Conservation (phyloP, 148 eudicot species). For the Rhododendron mucronatum region DNA sequence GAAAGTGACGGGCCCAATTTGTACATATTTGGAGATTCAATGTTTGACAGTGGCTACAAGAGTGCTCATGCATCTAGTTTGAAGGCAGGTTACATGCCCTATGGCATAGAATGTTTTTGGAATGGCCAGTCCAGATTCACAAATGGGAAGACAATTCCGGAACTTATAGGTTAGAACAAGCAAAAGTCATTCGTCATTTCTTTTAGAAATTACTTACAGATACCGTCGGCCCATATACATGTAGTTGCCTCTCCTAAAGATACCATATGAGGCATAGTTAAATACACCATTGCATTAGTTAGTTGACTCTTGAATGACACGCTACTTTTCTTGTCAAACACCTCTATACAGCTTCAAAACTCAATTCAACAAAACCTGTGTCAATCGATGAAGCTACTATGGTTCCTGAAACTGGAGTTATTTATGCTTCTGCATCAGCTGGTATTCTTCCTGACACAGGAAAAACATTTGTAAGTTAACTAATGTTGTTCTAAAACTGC, state of each 20-base stretch:
- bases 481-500: neutral
- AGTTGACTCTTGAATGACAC: no score
- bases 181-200: no score
- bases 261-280: no score
- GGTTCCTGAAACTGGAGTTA: neutral
- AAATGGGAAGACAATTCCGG: no score
- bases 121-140: neutral
- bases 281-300: no score
- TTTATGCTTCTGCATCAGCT: slow-evolving; percentile 11
- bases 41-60: neutral
- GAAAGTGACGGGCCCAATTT: neutral
- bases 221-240: no score
- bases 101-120: neutral
- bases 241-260: no score
- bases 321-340: neutral
- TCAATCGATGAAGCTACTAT: neutral
- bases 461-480: neutral
- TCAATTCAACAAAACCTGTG: neutral
- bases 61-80: neutral
- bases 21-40: neutral
- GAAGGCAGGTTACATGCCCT: neutral
- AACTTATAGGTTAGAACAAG: no score
- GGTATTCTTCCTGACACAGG: slow-evolving; percentile 12
- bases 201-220: no score
- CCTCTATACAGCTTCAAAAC: neutral